Percentiles rank a stretch among this genome's conserved stretches.
Conservation (phyloP, 148 eudicot genomes). For the Cornus suecica region DNA sequence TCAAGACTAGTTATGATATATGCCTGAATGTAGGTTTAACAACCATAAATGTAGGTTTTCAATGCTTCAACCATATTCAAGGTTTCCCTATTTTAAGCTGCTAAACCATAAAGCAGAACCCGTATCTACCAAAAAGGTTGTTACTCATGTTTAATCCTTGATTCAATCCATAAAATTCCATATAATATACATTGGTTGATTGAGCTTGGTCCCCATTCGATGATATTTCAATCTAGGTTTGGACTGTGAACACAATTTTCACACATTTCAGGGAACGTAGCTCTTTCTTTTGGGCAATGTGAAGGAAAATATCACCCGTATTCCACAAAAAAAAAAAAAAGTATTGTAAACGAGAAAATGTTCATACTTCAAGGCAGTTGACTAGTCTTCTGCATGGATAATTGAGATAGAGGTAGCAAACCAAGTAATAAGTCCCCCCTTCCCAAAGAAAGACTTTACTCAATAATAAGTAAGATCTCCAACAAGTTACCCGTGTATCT, state of each 20-base stretch:
- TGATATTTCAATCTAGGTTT: not conserved
- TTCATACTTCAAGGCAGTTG: too few species aligned
- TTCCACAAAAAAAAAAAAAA: too few species aligned
- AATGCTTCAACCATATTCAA: not conserved
- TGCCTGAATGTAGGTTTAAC: not conserved
- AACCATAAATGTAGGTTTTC: not conserved
- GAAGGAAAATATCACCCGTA: too few species aligned
- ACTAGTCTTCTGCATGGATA: too few species aligned
- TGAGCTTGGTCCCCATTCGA: not conserved
- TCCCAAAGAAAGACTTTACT: too few species aligned
- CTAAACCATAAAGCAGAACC: not conserved
- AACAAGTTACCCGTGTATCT: too few species aligned
- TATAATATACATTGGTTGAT: not conserved
- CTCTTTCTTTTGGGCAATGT: too few species aligned
- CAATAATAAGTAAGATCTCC: too few species aligned
- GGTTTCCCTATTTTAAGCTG: not conserved
- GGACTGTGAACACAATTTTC: not conserved
- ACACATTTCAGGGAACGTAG: not conserved
- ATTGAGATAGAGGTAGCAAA: too few species aligned
- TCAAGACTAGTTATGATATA: not conserved
- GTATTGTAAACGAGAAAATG: too few species aligned
- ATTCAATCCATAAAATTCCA: not conserved
- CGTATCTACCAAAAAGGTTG: not conserved
- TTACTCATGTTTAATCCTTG: too few species aligned
- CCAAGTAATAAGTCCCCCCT: too few species aligned